These are phyloP conservation scores for Xerocomellus intermedius DNA, from an alignment of 768 basidiomycete genomes.

Conservation along the genomic window DNA sequence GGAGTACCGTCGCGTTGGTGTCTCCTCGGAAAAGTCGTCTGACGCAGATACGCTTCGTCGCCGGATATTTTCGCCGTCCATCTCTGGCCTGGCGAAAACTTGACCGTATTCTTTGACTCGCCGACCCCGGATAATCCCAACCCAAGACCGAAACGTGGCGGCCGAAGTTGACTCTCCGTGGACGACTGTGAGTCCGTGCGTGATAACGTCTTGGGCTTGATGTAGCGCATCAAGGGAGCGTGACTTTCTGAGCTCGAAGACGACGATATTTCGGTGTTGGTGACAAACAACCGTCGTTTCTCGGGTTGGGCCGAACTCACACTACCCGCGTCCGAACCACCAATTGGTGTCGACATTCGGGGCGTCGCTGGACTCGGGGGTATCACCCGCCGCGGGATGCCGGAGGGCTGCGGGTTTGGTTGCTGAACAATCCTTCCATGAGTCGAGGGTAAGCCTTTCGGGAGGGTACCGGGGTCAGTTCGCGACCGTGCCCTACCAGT, in stretches of 20 bases:
- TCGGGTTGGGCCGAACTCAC: conserved; percentile 25
- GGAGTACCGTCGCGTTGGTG: conserved; percentile 7
- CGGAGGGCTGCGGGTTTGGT: conserved; percentile 13
- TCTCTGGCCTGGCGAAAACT: conserved; percentile 11
- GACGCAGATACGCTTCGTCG: conserved; percentile 3
- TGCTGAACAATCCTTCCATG: conserved; percentile 10
- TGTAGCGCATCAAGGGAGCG: conserved; percentile 6
- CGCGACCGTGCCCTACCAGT: conserved; percentile 29
- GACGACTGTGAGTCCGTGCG: conserved; percentile 26
- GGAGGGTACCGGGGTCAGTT: conserved; percentile 26
- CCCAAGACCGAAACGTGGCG: conserved; percentile 31
- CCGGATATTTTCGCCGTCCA: conserved; percentile 11
- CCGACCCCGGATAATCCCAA: conserved; percentile 22
- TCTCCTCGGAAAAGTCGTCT: conserved; percentile 3
- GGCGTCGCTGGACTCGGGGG: conserved; percentile 15
- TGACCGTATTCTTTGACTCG: conserved; percentile 12
- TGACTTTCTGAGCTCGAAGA: conserved; percentile 45
- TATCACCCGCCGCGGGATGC: conserved; percentile 27
- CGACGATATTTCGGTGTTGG: conserved; percentile 43
- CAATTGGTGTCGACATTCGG: conserved; percentile 10
- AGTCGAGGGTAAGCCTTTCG: conserved; percentile 7
- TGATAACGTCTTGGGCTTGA: conserved; percentile 13
- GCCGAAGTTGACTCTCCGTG: conserved; percentile 19
- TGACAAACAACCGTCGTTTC: conserved; percentile 43
- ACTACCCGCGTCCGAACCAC: conserved; percentile 32